Base-by-base conservation (phyloP, 78 protist species). In the Bodo saltans region DNA sequence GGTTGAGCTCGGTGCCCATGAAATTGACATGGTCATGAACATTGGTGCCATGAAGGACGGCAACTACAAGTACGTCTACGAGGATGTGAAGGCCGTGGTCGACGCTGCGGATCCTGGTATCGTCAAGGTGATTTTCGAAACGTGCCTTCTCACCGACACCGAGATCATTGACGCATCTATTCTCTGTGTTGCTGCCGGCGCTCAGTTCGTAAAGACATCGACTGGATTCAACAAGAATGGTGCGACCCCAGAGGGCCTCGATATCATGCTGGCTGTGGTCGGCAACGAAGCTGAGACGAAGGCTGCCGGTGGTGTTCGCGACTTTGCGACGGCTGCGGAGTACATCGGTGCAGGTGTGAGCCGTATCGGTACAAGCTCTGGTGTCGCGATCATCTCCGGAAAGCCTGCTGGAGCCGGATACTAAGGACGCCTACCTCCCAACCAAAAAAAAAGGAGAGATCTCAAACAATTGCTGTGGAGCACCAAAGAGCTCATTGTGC, bases 21-120 rank as follows among this genome's bases (percentile, higher is more conserved):
- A 92, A 40, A 78, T 92, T 3, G 94, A 92, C 81, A 89, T 92
- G 92, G 94, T 91, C 32, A n/a, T 88, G 25, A 85, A 85, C 68
- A 47, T 88, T 17, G 91, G 92, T 3, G 2, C 52, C 70, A 28
- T 85, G 32, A 8, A 74, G 33, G 88, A 85, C 30, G 83, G 82
- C 32, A 41, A 90, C 40, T 85, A 74, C 72, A 11, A 2, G 37
- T 32, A 28, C 0, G 89, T 90, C 37, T 35, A 42, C 33, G 74
- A 4, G 1, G 92, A 90, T 42, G 83, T 90, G 60, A n/a, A 3
- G 12, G 69, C 75, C 1, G 68, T 87, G 28, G 72, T 67, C 40
- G 74, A 42, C 1, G 85, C 85, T 27, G 30, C 33, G 21, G 2
- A 8, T 3, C 60, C 37, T 0, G 88, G 40, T n/a, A 68, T 78